Conservation (phyloP, 768 basidiomycete species). For the Pleurotus citrinopileatus region DNA sequence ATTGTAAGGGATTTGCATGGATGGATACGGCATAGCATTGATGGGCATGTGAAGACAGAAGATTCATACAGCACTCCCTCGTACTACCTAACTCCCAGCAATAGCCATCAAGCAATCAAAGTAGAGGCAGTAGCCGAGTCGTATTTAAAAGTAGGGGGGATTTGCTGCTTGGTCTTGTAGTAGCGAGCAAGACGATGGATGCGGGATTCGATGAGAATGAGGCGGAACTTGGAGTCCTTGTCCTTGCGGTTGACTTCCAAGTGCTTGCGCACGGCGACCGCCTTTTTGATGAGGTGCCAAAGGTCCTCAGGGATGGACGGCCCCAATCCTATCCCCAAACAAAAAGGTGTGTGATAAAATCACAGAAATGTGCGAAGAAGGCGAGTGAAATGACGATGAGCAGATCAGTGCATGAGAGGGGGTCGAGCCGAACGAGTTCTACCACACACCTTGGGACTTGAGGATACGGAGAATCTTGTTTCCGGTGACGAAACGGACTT, state of each 20-base stretch:
- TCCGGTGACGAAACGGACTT: constrained; percentile 97
- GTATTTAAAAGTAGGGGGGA: constrained; percentile 98
- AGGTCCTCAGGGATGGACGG: constrained; percentile 99
- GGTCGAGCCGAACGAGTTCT: constrained; percentile 12
- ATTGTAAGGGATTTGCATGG: not conserved
- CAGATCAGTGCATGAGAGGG: constrained; percentile 14
- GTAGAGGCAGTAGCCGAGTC: constrained; percentile 95
- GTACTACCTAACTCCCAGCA: not conserved
- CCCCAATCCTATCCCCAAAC: constrained; percentile 83
- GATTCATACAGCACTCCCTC: not conserved
- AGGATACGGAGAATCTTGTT: constrained; percentile 99
- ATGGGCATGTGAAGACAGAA: not conserved
- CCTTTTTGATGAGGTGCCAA: constrained; percentile 99
- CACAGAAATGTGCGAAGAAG: not conserved
- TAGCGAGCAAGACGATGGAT: constrained; percentile 97
- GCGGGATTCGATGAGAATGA: constrained; percentile 98
- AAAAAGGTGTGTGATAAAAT: constrained; percentile 36
- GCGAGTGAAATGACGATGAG: constrained; percentile 8
- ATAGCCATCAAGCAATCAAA: constrained; percentile 62
- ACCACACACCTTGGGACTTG: constrained; percentile 81
- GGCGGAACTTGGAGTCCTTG: constrained; percentile 94
- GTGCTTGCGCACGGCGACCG: constrained; percentile 98
- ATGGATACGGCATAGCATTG: not conserved
- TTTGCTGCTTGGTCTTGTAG: constrained; percentile 98
- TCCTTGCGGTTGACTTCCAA: constrained; percentile 97